Conservation (phyloP, 768 basidiomycete genomes). For the Steccherinum ochraceum region DNA sequence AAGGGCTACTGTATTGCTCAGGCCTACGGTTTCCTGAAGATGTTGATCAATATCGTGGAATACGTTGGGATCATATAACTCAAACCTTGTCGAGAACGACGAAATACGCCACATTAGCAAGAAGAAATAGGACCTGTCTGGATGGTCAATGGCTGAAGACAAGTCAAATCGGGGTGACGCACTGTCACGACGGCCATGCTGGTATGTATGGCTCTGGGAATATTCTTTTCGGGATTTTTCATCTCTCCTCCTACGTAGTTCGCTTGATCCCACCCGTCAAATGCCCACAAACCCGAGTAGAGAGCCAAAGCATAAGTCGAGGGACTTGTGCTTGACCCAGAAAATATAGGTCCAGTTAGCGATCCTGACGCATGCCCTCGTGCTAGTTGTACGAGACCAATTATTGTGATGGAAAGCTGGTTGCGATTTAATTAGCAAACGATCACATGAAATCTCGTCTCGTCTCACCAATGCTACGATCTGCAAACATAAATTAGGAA, state of each 20-base stretch:
- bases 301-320: constrained; percentile 88
- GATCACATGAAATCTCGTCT: no score
- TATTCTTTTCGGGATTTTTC: constrained; percentile 71
- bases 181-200: constrained; percentile 71
- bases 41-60: constrained; percentile 2
- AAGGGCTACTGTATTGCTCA: constrained; percentile 81
- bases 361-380: constrained; percentile 67
- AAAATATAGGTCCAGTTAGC: constrained; percentile 62
- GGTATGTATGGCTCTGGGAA: constrained; percentile 84
- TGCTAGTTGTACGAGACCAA: constrained; percentile 74
- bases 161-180: background rate
- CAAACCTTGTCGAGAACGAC: constrained; percentile 81
- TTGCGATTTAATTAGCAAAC: background rate
- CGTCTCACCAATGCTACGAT: constrained; percentile 62
- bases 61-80: no score
- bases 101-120: constrained; percentile 88
- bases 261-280: constrained; percentile 93
- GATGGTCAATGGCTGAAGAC: no score
- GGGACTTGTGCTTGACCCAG: constrained; percentile 68
- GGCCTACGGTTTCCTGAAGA: constrained; percentile 51
- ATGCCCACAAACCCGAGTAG: constrained; percentile 94
- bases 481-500: constrained; percentile 30
- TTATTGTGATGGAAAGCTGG: constrained; percentile 64
- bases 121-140: constrained; percentile 62
- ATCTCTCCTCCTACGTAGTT: constrained; percentile 93